These are phyloP conservation scores for Aspergillus heteromorphus DNA, from an alignment of 495 filamentous ascomycete species.

Conservation along the genomic window DNA sequence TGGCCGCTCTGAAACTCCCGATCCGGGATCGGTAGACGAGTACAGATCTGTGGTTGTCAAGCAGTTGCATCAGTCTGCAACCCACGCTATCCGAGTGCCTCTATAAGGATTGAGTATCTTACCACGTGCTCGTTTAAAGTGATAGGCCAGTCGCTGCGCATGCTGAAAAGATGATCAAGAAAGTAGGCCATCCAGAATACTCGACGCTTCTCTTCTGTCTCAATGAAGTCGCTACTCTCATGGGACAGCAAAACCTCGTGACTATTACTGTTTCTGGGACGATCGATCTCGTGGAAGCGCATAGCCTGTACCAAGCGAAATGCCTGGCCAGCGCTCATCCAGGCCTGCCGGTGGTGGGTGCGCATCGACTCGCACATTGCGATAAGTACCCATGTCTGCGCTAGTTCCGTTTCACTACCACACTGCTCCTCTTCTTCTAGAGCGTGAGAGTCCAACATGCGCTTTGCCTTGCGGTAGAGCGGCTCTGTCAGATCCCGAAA, in stretches of 20 bases:
- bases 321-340: constrained; percentile 47
- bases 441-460: constrained; percentile 6
- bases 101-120: constrained; percentile 10
- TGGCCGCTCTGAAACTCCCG: constrained; percentile 44
- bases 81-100: neutral
- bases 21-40: constrained; percentile 30
- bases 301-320: constrained; percentile 47
- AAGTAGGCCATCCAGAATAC: constrained; percentile 53
- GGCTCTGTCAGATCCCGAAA: constrained; percentile 12
- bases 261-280: neutral
- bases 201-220: constrained; percentile 42
- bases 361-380: constrained; percentile 44
- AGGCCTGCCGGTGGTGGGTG: constrained; percentile 37
- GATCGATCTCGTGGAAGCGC: constrained; percentile 14
- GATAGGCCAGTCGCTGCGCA: constrained; percentile 40
- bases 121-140: constrained; percentile 49
- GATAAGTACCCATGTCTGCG: constrained; percentile 48
- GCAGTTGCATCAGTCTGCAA: neutral
- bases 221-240: constrained; percentile 8
- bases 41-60: constrained; percentile 16
- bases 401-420: constrained; percentile 19
- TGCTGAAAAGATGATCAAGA: constrained; percentile 45
- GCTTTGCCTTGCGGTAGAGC: constrained; percentile 22
- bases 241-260: neutral
- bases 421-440: constrained; percentile 3